Percentiles rank a stretch among this genome's conserved stretches.
phyloP scores from a whole-genome alignment of 2,329 filamentous ascomycete species.

The Cladobotryum protrusum region DNA sequence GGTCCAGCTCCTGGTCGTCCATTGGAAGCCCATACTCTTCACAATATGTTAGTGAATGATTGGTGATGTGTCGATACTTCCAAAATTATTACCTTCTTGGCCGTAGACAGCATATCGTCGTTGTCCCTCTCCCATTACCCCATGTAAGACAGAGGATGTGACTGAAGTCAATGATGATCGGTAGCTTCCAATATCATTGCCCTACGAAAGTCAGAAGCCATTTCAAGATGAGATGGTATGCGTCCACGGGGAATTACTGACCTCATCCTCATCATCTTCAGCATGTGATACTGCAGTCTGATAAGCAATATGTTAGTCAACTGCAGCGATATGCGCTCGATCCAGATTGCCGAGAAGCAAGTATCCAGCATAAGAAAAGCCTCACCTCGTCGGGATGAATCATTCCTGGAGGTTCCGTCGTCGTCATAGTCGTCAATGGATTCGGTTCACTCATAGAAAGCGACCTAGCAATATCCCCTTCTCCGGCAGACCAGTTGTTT shows the following conservation, averaged over 20 bases:
- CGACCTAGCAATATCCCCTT: too few relatives aligned
- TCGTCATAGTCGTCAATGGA: neutral
- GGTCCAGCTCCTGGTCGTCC: constrained; percentile 33
- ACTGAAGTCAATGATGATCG: constrained; percentile 24
- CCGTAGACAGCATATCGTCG: constrained; percentile 28
- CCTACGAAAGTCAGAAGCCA: constrained; percentile 21
- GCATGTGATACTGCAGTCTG: constrained; percentile 14
- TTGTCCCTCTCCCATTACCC: constrained; percentile 23
- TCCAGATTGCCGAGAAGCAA: too few relatives aligned
- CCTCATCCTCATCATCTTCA: constrained; percentile 24
- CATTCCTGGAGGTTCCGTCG: constrained; percentile 10
- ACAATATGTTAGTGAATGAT: neutral
- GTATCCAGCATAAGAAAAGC: neutral
- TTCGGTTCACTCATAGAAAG: too few relatives aligned
- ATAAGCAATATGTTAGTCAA: constrained; percentile 4
- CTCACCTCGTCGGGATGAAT: constrained; percentile 10
- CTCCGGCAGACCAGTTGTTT: too few relatives aligned
- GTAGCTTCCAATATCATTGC: constrained; percentile 14
- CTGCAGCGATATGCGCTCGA: too few relatives aligned
- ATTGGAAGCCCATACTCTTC: constrained; percentile 34
- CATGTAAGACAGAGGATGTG: constrained; percentile 21
- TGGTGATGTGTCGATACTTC: too few relatives aligned
- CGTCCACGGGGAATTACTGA: constrained; percentile 1
- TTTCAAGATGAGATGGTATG: constrained; percentile 8
- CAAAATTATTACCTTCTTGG: constrained; percentile 22